Base-by-base conservation (phyloP, 345 rosid species). In the Pelargonium nanum region DNA sequence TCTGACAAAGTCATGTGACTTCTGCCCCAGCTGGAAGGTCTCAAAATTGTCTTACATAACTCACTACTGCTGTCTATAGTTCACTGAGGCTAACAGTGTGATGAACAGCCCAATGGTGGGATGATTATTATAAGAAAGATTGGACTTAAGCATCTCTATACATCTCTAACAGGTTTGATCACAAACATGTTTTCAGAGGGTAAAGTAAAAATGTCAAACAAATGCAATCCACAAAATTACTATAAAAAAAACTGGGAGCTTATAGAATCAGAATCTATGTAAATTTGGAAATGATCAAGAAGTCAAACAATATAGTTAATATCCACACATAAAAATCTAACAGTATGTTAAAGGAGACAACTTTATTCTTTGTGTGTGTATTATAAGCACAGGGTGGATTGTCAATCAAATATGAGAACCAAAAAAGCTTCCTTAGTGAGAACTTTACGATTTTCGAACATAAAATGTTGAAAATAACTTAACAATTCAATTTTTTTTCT, bases 381-480 rank as follows among this genome's bases (percentile, higher is more conserved):
- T 40, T 40, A 40, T 6, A 6, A 9, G 48, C 48, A 2, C 48
- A 10, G 48, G 16, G 9, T 40, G 15, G 48, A 17, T 40, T 40
- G 48, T 12, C 48, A 40, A 40, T 40, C 16, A 28, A 6, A 12
- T 7, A 24, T n/a, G 6, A 15, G 34, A 51, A 25, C 17, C 23
- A n/a, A 60, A 53, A 5, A 24, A 40, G 30, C 24, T 40, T 40
- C 16, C 9, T 12, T 12, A 40, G 9, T 12, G 15, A 40, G 13
- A 30, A 7, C 15, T 40, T 17, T 40, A 9, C 2, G 48, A 2
- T 40, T 40, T 40, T 40, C 22, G 44, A 48, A 21, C 5, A 45
- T 20, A 62, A 24, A 19, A 58, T 40, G 54, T 6, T 44, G 40
- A 17, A 44, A 66, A 19, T 21, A 59, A 30, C 26, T 56, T 62